Evolutionary conservation across 2,329 filamentous ascomycete species (phyloP), one percentile per base, ranked within the genome.

Genomic region (Fusarium poae): DNA sequence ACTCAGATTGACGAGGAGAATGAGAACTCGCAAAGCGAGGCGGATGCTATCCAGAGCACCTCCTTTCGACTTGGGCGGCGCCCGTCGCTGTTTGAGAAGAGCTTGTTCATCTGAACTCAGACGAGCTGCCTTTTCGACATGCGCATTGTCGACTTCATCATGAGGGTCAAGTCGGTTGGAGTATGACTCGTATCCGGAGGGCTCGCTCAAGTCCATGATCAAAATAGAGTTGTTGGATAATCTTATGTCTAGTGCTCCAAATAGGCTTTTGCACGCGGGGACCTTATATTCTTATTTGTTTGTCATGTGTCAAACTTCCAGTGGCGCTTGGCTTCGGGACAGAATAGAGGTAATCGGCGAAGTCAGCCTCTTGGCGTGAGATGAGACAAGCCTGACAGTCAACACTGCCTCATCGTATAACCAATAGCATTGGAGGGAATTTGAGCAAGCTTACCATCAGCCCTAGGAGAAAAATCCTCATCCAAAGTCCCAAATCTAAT

Each of bases 131-230:
- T 62, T 62, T 1, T 46, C 48, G 37, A 27, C 13, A 20, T 32
- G 35, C 16, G 44, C 20, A 6, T 32, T 21, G 10, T 62, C 48
- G 3, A 27, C 27, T 11, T 62, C 59, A 11, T 62, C 59, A 11
- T 62, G 49, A 25, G 57, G 59, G 15, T 62, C 57, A 9, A 62
- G 59, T 3, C 59, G 40, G 42, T 62, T 62, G 0, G 59, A 62
- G 35, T 62, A 62, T 1, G 59, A 62, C 4, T 62, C 59, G 15
- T 62, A 62, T 6, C 48, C 48, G 13, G 59, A 62, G 0, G 57
- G 59, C 0, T 32, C n/a, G 30, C 59, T 62, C 1, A 62, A 49
- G 13, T 62, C 59, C 59, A 62, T 62, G 2, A 20, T 58, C 7
- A 35, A 18, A 3, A 30, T 6, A 20, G 18, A 15, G 13, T 34